Conservation (phyloP, 1,284 basidiomycete species). For the Ganoderma sp. region DNA sequence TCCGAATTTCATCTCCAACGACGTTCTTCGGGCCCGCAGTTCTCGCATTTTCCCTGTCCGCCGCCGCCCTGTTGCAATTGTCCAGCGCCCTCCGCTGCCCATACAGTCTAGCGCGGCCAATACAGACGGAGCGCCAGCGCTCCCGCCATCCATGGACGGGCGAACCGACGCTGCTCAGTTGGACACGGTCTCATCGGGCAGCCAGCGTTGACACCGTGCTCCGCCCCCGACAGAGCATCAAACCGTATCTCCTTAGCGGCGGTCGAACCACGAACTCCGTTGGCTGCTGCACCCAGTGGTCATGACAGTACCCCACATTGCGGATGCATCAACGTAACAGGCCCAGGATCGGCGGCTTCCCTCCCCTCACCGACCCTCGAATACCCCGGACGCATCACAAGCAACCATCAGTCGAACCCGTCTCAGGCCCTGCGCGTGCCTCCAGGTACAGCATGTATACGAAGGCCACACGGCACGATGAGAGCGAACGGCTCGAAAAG, state of each 20-base stretch:
- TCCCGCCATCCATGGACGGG: neutral
- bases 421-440: neutral
- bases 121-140: neutral
- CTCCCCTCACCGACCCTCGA: neutral
- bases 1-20: neutral
- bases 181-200: constrained; percentile 1
- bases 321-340: neutral
- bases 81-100: neutral
- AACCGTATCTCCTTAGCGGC: constrained; percentile 4
- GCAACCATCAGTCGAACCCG: neutral
- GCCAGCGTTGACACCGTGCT: constrained; percentile 1
- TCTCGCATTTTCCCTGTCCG: constrained; percentile 2
- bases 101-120: neutral
- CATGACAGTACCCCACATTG: neutral
- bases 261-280: neutral
- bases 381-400: neutral
- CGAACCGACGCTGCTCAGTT: neutral
- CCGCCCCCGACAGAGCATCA: neutral
- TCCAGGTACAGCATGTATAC: neutral
- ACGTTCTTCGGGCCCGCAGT: constrained; percentile 1
- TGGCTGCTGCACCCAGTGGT: neutral
- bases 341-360: constrained; percentile 3
- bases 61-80: neutral
- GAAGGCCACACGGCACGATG: neutral
- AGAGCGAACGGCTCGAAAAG: constrained; percentile 1